A percentile compares a stretch with the other conserved stretches of the same genome.
Conservation (phyloP, 169 alveolate species). For the Eimeria sp. region DNA sequence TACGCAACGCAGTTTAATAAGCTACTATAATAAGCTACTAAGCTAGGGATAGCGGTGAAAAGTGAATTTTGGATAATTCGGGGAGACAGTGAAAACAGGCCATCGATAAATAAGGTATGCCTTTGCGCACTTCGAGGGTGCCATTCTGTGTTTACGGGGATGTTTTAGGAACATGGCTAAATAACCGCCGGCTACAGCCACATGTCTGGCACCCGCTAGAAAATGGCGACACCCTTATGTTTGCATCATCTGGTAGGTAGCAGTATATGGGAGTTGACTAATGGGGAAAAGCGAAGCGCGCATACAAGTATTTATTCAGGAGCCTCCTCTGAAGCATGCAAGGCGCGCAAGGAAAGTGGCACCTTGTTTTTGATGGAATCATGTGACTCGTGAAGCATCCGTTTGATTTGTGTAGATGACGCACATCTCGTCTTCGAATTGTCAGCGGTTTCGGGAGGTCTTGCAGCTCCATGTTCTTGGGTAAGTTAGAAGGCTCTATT, state of each 20-base stretch:
- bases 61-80: not conserved
- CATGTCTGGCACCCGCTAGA: conserved; percentile 49
- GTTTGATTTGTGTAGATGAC: conserved; percentile 1
- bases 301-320: not conserved
- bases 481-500: not conserved
- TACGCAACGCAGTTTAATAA: not conserved
- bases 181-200: conserved; percentile 68
- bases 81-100: not conserved
- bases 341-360: not conserved
- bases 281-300: not conserved
- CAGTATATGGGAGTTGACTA: not conserved
- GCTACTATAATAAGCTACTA: not conserved
- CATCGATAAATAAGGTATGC: not conserved
- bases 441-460: not conserved
- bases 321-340: not conserved
- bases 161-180: conserved; percentile 47
- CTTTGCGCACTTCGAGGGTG: not conserved
- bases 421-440: conserved; percentile 19
- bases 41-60: too few species aligned
- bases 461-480: not conserved
- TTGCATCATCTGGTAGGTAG: conserved; percentile 36
- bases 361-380: not conserved
- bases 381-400: not conserved
- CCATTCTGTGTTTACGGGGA: not conserved
- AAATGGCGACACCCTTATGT: conserved; percentile 32